These are phyloP conservation scores for Boletus semigastroideus DNA, from an alignment of 1,284 basidiomycete genomes.

Conservation along the genomic window DNA sequence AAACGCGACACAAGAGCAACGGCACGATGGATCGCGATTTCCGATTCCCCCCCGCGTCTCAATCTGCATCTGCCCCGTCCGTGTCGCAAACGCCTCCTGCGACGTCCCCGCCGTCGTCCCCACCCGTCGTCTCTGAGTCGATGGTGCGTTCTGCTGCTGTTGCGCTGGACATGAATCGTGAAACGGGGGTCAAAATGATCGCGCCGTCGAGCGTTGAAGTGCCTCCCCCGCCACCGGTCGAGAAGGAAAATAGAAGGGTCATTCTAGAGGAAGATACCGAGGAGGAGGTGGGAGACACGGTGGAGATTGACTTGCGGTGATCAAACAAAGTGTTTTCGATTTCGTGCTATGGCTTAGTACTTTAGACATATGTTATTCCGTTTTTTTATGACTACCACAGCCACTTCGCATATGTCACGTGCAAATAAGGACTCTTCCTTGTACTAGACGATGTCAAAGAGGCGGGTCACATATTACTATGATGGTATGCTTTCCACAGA, in stretches of 20 bases:
- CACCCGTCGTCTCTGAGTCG: conserved; percentile 13
- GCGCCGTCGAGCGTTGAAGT: conserved; percentile 69
- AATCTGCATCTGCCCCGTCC: conserved; percentile 25
- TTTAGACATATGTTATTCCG: conserved; percentile 12
- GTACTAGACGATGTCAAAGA: conserved; percentile 45
- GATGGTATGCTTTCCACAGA: conserved; percentile 42
- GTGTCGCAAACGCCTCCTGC: conserved; percentile 1
- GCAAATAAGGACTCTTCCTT: neutral
- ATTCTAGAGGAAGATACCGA: conserved; percentile 50
- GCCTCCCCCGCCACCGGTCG: conserved; percentile 71
- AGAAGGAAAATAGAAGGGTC: conserved; percentile 56
- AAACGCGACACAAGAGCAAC: conserved; percentile 43
- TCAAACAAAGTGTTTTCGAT: neutral
- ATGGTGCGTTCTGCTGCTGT: neutral
- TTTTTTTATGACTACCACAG: conserved; percentile 6
- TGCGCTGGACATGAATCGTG: conserved; percentile 18
- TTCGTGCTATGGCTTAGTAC: conserved; percentile 6
- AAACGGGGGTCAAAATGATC: conserved; percentile 38
- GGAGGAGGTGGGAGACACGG: conserved; percentile 73
- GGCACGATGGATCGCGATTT: conserved; percentile 80
- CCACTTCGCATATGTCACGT: conserved; percentile 20
- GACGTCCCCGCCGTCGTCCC: conserved; percentile 16
- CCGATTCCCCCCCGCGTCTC: conserved; percentile 58
- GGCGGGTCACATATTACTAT: conserved; percentile 63
- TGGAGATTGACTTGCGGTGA: conserved; percentile 50